Conservation (phyloP, 2,329 filamentous ascomycete species). For the Aurifilum marmelostoma region DNA sequence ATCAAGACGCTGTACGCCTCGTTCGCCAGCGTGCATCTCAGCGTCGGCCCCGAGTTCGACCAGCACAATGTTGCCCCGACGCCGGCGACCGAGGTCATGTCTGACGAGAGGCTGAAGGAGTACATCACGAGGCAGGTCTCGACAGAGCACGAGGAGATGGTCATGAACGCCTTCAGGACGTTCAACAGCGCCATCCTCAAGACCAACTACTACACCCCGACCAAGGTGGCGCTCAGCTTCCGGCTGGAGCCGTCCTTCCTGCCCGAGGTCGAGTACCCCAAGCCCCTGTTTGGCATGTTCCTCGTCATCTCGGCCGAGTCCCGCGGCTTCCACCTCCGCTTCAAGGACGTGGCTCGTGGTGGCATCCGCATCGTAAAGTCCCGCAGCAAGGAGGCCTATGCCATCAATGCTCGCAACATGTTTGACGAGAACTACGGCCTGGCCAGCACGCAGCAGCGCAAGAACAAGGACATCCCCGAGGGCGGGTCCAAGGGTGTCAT, state of each 20-base stretch:
- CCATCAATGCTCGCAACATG: conserved; percentile 92
- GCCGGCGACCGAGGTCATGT: conserved; percentile 69
- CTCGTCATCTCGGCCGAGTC: conserved; percentile 96
- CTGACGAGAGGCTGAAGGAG: conserved; percentile 72
- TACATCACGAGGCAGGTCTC: conserved; percentile 77
- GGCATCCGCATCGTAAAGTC: conserved; percentile 99
- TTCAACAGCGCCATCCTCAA: conserved; percentile 95
- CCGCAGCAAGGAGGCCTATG: conserved; percentile 91
- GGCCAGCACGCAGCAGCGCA: conserved; percentile 97
- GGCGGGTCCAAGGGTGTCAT: conserved; percentile 98
- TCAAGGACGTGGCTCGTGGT: conserved; percentile 94
- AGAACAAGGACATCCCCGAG: conserved; percentile 99
- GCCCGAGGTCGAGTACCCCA: conserved; percentile 88
- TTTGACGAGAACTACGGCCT: conserved; percentile 99
- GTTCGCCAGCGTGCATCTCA: conserved; percentile 85
- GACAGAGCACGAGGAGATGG: conserved; percentile 97
- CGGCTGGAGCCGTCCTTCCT: conserved; percentile 88
- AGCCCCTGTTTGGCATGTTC: conserved; percentile 97
- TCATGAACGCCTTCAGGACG: conserved; percentile 93
- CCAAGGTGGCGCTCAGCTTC: conserved; percentile 97
- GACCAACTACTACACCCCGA: conserved; percentile 97
- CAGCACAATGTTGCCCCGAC: conserved; percentile 57
- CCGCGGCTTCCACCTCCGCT: conserved; percentile 94
- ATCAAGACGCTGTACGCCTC: conserved; percentile 87
- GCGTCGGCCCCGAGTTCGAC: conserved; percentile 54